Conservation (phyloP, 768 basidiomycete genomes). For the Auriscalpium orientale region DNA sequence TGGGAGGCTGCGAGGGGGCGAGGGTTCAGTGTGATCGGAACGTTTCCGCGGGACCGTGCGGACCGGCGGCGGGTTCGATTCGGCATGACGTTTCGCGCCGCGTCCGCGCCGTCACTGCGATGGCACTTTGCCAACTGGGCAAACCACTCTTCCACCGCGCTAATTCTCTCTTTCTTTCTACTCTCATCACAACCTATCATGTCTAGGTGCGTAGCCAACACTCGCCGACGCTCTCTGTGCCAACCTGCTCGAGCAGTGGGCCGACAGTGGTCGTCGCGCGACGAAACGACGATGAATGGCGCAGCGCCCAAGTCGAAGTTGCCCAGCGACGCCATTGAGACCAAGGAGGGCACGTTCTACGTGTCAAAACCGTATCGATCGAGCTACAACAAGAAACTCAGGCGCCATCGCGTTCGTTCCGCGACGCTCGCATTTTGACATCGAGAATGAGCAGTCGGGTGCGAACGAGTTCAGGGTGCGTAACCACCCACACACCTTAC, state of each 20-base stretch:
- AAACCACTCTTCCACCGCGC: no score
- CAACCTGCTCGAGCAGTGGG: not conserved
- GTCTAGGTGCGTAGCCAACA: no score
- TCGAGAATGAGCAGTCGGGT: constrained; percentile 61
- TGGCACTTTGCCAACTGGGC: no score
- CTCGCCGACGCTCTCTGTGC: no score
- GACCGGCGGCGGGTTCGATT: no score
- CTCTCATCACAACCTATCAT: no score
- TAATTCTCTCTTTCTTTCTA: no score
- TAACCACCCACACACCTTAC: not conserved
- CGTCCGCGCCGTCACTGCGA: no score
- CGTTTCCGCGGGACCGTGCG: no score
- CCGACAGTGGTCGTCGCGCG: not conserved
- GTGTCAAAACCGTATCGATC: constrained; percentile 74
- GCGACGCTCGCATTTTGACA: constrained; percentile 80
- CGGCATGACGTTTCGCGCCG: no score
- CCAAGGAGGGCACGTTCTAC: constrained; percentile 59
- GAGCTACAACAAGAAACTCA: constrained; percentile 64
- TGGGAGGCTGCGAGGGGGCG: no score
- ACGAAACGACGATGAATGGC: not conserved
- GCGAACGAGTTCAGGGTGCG: constrained; percentile 78
- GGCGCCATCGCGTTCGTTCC: constrained; percentile 79
- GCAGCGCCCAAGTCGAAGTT: not conserved
- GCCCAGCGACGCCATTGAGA: constrained; percentile 31
- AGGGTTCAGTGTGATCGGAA: no score